Base-by-base conservation (phyloP, 139 green algal genomes). In the Closterium sp. region DNA sequence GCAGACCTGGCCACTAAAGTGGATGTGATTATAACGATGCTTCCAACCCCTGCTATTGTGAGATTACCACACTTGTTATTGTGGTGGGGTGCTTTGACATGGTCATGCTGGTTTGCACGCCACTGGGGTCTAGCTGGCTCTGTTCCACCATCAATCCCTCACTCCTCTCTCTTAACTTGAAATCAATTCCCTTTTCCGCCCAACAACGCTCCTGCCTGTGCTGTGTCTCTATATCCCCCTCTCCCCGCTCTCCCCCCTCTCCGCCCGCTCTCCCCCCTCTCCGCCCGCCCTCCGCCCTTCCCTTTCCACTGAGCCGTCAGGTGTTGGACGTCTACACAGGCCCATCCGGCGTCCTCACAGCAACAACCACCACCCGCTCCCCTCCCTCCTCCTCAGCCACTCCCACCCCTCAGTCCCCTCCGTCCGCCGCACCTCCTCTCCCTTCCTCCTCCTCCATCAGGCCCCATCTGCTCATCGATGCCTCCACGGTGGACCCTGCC, bases 401-500 rank as follows among this genome's bases (percentile, higher is more conserved):
- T 25, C 30, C 83, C 25, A 2, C 83, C 83, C 30, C 83, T 12
- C n/a, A n/a, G n/a, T n/a, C n/a, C n/a, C n/a, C n/a, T n/a, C n/a
- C n/a, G n/a, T 33, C 81, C 3, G 16, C 81, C 30, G 21, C 30
- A 9, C 12, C 83, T 86, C 81, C 81, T 34, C 25, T 33, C 30
- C 16, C 83, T 9, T 86, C 83, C 30, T 34, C 83, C 30, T 9
- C 83, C 30, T 2, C 64, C 36, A n/a, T 94, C 8, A 38, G 85
- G 28, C 55, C 92, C 8, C 38, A 66, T 6, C 88, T 97, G 43
- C 89, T 97, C 2, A 93, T 97, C 12, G 95, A 97, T 85, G 94
- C 76, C 33, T 95, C 91, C 86, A 97, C 95, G 30, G 95, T 96
- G 2, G 94, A 96, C 84, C 95, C 95, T 4, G 23, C 86, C 32